Evolutionary conservation across 1,284 basidiomycete genomes (phyloP), one percentile per base, ranked within the genome.

Genomic region (Cutaneotrichosporon sp.): DNA sequence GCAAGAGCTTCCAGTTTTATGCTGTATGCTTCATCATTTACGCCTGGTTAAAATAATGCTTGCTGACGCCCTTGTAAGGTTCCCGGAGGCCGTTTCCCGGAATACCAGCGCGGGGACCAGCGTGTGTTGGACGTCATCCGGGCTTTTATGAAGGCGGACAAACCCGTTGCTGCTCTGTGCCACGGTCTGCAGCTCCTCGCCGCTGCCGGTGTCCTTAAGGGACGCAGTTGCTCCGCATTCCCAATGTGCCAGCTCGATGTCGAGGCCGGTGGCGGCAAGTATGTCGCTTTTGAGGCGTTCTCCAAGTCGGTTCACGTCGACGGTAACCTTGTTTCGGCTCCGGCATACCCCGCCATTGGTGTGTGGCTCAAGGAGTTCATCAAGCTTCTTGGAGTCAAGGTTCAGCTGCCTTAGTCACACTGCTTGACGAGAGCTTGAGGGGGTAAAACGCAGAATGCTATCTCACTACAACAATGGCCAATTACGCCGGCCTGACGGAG

Each of bases 201-300:
- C 2, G 57, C 57, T 17, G 57, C 57, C 3, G 53, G 54, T 39
- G 57, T 59, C 3, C 53, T 59, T 41, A 52, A 53, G 45, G 57
- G 51, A 40, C 57, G 57, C 47, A 37, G 39, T 41, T 59, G 56
- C 52, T 52, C 50, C 2, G 56, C 56, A 5, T 58, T 58, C 50
- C 56, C 56, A 5, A 58, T 58, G 56, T 58, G 56, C 52, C 45
- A 58, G 56, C 56, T 58, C 40, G 56, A 58, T 15, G 56, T 58
- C 44, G 56, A 58, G 53, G 52, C 38, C 14, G 56, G 49, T n/a
- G 56, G 56, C 15, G 56, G 34, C 42, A 55, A 54, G 56, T 58
- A 58, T 17, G 36, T 58, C 40, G 56, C 46, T 47, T 58, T 46
- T 36, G 56, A 58, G 52, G 56, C 56, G 10, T 58, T 58, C 47